Evolutionary conservation across 805 yeast species (phyloP), one percentile per base, ranked within the genome.

Genomic region (Ogataea nonfermentans): DNA sequence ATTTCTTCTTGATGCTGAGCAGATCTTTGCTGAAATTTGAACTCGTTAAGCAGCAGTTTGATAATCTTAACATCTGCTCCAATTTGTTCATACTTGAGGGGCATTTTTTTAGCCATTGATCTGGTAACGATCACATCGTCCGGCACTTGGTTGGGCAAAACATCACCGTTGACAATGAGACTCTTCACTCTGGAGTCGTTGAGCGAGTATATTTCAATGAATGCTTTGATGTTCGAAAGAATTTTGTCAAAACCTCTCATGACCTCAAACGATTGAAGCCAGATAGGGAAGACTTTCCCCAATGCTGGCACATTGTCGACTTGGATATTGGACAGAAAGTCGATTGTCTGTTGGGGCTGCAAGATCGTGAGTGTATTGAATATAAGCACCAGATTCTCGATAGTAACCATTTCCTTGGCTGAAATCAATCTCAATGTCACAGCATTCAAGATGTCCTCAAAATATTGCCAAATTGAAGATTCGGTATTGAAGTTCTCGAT

Each of bases 231-330:
- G 52, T 77, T 78, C 30, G 69, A 78, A 46, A 76, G 71, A 34
- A 90, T 87, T 42, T 78, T 78, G 19, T 79, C 84, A 41, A 73
- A 79, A 0, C 97, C 96, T 44, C 91, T 71, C 27, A 90, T 75
- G 2, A 82, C 78, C 51, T 86, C 91, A 61, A 87, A 90, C 2
- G 87, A 74, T 17, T 76, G 78, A 34, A 91, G 73, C 98, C 98
- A 93, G 36, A 84, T 81, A 2, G 82, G 81, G 36, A 91, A 58
- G 1, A 87, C 76, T 3, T 73, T 61, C 16, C 66, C 65, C 8
- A 89, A 65, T 1, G 84, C 81, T 17, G 69, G 51, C 43, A 12
- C 46, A 2, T 44, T 40, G 3, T 65, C 64, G 12, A 52, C 20
- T 27, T 37, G 29, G 41, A 76, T 64, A 7, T 62, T 61, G 14